Evolutionary conservation across 306 rosid genomes (phyloP).

Genomic region (Cercis canadensis): DNA sequence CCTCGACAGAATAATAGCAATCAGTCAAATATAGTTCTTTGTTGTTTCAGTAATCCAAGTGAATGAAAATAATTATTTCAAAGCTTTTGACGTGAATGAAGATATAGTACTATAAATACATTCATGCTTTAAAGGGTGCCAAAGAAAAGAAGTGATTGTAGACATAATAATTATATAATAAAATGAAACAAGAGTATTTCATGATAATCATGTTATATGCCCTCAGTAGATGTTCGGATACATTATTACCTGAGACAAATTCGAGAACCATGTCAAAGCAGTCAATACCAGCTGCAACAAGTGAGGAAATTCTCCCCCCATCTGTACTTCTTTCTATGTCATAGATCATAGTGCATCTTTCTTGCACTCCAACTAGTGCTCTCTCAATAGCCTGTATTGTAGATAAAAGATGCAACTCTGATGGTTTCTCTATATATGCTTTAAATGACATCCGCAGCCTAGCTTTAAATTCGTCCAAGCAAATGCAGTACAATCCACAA

Average conservation of each 20-base stretch:
- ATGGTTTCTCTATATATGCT: constrained; percentile 66
- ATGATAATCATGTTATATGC: constrained; percentile 25
- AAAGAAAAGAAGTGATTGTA: constrained; percentile 29
- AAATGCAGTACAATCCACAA: constrained; percentile 39
- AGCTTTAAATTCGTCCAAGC: constrained; percentile 71
- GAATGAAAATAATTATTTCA: constrained; percentile 6
- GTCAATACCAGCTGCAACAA: constrained; percentile 83
- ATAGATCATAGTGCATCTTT: constrained; percentile 57
- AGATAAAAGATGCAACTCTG: constrained; percentile 75
- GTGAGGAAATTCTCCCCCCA: constrained; percentile 71
- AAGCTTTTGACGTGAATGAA: constrained; percentile 19
- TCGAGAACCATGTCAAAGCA: constrained; percentile 86
- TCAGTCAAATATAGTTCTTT: constrained; percentile 18
- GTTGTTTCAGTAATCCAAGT: constrained; percentile 7
- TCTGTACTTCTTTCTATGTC: constrained; percentile 60
- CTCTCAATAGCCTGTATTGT: constrained; percentile 78
- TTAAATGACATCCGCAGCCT: constrained; percentile 73
- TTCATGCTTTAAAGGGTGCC: neutral
- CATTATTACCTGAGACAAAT: constrained; percentile 74
- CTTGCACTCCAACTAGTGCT: constrained; percentile 76
- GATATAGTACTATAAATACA: constrained; percentile 16
- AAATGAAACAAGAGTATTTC: constrained; percentile 16
- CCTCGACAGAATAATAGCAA: constrained; percentile 21
- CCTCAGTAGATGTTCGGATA: constrained; percentile 24
- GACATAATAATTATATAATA: constrained; percentile 15